A percentile compares a stretch with the other conserved stretches of the same genome.
Evolutionary conservation across 208 protist species (phyloP).

Genomic region (Leishmania tropica): DNA sequence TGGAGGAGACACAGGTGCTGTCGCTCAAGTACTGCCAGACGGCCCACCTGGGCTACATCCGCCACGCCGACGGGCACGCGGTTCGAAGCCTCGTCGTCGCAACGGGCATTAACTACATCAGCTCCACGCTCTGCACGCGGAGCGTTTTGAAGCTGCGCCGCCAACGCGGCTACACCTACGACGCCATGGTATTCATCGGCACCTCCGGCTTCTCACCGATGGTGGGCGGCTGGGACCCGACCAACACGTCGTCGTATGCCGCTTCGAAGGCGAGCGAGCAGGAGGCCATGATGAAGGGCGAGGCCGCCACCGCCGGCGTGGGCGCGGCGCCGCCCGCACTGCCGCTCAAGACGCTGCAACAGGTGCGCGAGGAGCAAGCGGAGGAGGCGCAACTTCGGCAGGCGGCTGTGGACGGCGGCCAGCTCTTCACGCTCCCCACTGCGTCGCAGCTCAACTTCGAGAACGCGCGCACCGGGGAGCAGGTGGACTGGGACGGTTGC

Average conservation of each 20-base stretch:
- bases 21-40: conserved; percentile 45
- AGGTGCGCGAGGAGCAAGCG: conserved; percentile 20
- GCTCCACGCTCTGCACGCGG: conserved; percentile 46
- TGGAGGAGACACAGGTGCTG: conserved; percentile 33
- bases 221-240: conserved; percentile 57
- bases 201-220: conserved; percentile 69
- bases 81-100: conserved; percentile 43
- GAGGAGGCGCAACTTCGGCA: conserved; percentile 6
- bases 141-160: conserved; percentile 34
- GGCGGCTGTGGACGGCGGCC: conserved; percentile 6
- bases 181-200: conserved; percentile 53
- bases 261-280: conserved; percentile 7
- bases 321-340: conserved; percentile 4
- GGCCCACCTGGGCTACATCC: conserved; percentile 45
- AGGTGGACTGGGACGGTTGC: conserved; percentile 46
- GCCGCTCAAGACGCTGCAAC: conserved; percentile 22
- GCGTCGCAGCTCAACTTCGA: conserved; percentile 40
- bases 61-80: conserved; percentile 34
- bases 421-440: conserved; percentile 4
- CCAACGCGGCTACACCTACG: conserved; percentile 26
- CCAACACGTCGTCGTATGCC: conserved; percentile 38
- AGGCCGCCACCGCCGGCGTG: background rate
- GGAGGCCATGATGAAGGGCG: conserved; percentile 17
- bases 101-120: conserved; percentile 62
- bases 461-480: conserved; percentile 14